A percentile compares a stretch with the other conserved stretches of the same genome.
phyloP scores from a whole-genome alignment of 768 basidiomycete species.

The Xerocomus brunneocitrinus region DNA sequence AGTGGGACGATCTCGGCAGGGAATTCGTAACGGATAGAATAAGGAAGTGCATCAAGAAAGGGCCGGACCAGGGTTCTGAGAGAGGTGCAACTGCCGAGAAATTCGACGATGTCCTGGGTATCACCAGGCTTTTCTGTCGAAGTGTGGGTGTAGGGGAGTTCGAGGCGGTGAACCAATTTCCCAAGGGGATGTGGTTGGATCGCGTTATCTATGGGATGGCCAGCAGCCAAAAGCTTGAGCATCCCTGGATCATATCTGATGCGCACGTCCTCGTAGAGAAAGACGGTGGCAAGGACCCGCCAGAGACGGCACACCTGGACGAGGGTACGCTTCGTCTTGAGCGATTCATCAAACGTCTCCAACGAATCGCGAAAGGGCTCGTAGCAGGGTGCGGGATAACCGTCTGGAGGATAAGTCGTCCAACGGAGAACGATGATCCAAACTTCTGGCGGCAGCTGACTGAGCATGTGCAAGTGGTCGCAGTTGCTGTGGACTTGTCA shows the following conservation, averaged over 20 bases:
- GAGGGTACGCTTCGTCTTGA: constrained; percentile 39
- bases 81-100: constrained; percentile 45
- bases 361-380: constrained; percentile 43
- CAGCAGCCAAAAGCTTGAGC: constrained; percentile 31
- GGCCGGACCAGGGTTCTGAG: constrained; percentile 56
- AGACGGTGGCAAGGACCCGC: constrained; percentile 41
- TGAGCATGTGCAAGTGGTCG: not conserved
- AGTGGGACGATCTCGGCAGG: constrained; percentile 44
- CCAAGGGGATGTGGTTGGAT: constrained; percentile 22
- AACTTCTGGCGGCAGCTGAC: constrained; percentile 45
- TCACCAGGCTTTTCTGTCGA: constrained; percentile 31
- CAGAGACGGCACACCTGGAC: constrained; percentile 56
- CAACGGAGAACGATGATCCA: constrained; percentile 50
- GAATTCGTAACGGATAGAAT: constrained; percentile 46
- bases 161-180: constrained; percentile 48
- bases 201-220: constrained; percentile 3
- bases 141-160: constrained; percentile 56
- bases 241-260: constrained; percentile 31
- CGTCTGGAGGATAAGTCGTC: constrained; percentile 32
- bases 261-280: constrained; percentile 53
- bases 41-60: constrained; percentile 19
- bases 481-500: not conserved
- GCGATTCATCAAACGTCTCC: constrained; percentile 26
- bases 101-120: constrained; percentile 38
- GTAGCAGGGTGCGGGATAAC: constrained; percentile 33